These are phyloP conservation scores for Leptodontidium sp. DNA, from an alignment of 2,329 filamentous ascomycete genomes.

Conservation along the genomic window DNA sequence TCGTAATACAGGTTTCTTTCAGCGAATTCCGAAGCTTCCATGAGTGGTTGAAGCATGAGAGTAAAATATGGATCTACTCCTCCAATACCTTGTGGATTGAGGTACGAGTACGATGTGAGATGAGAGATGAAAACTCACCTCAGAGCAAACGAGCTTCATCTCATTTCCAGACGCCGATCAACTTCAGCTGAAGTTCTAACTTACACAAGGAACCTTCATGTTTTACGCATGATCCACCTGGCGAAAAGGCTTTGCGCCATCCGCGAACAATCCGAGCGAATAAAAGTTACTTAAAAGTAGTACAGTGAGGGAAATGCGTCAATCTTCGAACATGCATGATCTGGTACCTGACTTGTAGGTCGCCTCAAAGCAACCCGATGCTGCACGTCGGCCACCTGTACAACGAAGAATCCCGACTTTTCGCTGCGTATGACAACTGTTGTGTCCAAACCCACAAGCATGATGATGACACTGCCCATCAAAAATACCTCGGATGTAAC, in stretches of 20 bases:
- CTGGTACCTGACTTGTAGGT: background rate
- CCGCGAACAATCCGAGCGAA: no score
- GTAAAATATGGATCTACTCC: background rate
- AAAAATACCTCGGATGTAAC: background rate
- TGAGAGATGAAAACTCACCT: background rate
- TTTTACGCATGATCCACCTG: no score
- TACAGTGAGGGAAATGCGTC: background rate
- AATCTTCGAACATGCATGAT: background rate
- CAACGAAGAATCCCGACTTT: background rate
- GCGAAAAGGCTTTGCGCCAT: no score
- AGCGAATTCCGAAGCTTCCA: background rate
- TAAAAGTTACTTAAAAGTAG: no score
- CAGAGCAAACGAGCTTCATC: no score
- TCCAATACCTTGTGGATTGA: background rate
- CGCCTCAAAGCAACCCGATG: background rate
- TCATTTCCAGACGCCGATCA: background rate
- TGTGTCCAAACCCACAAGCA: background rate
- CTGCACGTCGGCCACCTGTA: constrained; percentile 14
- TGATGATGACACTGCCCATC: background rate
- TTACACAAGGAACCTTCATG: background rate
- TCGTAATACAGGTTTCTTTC: background rate
- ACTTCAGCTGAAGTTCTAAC: background rate
- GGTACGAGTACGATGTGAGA: background rate
- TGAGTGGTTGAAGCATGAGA: background rate
- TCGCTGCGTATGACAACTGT: background rate